Conservation (phyloP, 179 eudicot species). For the Actinidia polygama region DNA sequence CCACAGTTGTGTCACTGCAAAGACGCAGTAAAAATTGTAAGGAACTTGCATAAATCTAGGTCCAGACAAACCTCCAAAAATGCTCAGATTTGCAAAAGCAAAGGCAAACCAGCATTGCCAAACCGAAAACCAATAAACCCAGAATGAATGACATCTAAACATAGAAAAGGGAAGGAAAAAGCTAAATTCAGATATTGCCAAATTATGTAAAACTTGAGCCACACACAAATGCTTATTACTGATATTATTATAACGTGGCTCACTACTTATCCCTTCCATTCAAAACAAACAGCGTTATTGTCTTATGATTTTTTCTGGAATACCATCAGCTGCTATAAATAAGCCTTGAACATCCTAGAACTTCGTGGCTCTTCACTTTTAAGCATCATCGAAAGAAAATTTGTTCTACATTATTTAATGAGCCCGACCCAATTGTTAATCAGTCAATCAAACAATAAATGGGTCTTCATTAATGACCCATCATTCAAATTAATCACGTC, state of each 20-base stretch:
- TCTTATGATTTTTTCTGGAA: neutral
- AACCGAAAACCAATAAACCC: neutral
- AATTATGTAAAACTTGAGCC: conserved; percentile 1
- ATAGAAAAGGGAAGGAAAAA: neutral
- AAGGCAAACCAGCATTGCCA: neutral
- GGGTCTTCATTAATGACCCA: neutral
- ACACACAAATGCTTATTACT: neutral
- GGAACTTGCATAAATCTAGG: neutral
- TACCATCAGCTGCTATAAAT: neutral
- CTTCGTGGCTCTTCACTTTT: neutral
- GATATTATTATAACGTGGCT: neutral
- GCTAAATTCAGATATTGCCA: neutral
- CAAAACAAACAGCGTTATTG: no score
- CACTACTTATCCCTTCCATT: neutral
- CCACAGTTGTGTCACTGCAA: conserved; percentile 66
- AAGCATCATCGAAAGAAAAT: neutral
- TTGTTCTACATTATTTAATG: no score
- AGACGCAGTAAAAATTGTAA: neutral
- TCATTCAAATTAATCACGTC: neutral
- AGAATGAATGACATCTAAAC: neutral
- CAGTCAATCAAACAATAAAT: no score
- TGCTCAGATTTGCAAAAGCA: neutral
- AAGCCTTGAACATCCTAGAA: neutral
- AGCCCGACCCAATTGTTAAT: no score
- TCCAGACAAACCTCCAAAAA: neutral